Evolutionary conservation across 441 rosid species (phyloP).

Genomic region (Sinapis alba): DNA sequence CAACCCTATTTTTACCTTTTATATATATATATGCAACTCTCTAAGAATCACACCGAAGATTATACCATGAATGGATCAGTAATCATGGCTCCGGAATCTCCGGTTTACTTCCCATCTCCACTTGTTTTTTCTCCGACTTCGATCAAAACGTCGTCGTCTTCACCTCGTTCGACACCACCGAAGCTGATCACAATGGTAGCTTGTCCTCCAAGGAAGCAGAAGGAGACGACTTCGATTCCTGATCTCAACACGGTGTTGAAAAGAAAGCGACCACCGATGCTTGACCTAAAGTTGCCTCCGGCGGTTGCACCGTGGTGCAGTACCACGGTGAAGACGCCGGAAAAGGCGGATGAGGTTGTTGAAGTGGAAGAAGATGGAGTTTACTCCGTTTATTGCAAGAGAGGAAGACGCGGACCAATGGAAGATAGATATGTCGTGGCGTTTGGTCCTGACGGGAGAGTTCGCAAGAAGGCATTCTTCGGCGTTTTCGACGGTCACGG

Average conservation of each 20-base stretch:
- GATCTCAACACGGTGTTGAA: slow-evolving; percentile 45
- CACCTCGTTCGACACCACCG: neutral
- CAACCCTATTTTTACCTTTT: neutral
- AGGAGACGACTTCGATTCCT: slow-evolving; percentile 22
- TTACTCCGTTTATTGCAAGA: slow-evolving; percentile 77
- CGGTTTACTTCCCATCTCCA: neutral
- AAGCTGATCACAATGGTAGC: neutral
- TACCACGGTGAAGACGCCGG: slow-evolving; percentile 41
- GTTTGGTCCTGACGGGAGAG: slow-evolving; percentile 42
- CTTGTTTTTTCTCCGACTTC: neutral
- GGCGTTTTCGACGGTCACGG: slow-evolving; percentile 95
- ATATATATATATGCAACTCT: neutral
- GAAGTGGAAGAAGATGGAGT: slow-evolving; percentile 53
- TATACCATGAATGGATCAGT: neutral
- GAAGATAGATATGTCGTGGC: slow-evolving; percentile 77
- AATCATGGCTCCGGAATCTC: neutral
- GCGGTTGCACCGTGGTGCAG: slow-evolving; percentile 28
- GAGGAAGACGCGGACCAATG: slow-evolving; percentile 82
- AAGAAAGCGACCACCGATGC: slow-evolving; percentile 78
- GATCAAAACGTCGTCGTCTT: neutral
- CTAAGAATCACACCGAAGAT: neutral
- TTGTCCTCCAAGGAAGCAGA: slow-evolving; percentile 21
- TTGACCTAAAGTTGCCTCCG: slow-evolving; percentile 59
- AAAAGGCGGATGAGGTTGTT: slow-evolving; percentile 24
- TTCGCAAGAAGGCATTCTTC: slow-evolving; percentile 51